Percentiles rank a stretch among this genome's conserved stretches.
Evolutionary conservation across 306 rosid species (phyloP).

Genomic region (Corylus heterophylla): DNA sequence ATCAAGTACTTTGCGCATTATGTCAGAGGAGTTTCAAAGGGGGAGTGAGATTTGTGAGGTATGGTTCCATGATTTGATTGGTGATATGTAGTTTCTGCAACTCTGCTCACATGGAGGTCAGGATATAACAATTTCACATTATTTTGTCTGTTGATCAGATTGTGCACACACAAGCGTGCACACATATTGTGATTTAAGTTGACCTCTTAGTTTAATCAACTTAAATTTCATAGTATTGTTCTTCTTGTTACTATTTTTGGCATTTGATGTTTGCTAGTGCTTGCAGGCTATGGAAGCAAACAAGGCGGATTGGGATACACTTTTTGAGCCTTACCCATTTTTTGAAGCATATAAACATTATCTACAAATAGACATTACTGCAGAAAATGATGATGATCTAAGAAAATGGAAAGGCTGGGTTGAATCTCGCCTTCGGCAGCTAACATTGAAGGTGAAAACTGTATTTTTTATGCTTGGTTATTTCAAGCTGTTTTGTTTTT

Average conservation of each 20-base stretch:
- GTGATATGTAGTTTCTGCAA: conserved; percentile 9
- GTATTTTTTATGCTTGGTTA: neutral
- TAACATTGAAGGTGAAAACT: conserved; percentile 74
- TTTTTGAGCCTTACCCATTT: conserved; percentile 83
- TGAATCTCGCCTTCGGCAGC: conserved; percentile 93
- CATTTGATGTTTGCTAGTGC: conserved; percentile 31
- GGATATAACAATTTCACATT: neutral
- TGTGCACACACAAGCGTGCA: neutral
- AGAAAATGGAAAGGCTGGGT: conserved; percentile 99
- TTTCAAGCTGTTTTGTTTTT: conserved; percentile 8
- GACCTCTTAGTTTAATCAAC: neutral
- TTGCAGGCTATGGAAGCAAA: conserved; percentile 79
- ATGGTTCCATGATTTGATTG: conserved; percentile 22
- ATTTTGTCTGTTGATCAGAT: neutral
- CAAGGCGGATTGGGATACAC: conserved; percentile 89
- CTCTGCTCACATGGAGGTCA: neutral
- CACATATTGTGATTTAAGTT: neutral
- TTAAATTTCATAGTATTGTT: neutral
- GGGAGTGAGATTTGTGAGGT: conserved; percentile 95
- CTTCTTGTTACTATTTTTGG: neutral
- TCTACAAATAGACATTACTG: conserved; percentile 76
- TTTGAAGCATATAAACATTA: conserved; percentile 87
- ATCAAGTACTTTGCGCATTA: conserved; percentile 79
- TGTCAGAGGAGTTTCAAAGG: conserved; percentile 89
- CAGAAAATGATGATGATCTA: conserved; percentile 76